Evolutionary conservation across 2,329 filamentous ascomycete genomes (phyloP), one percentile per base, ranked within the genome.

Genomic region (Colletotrichum spinosum): DNA sequence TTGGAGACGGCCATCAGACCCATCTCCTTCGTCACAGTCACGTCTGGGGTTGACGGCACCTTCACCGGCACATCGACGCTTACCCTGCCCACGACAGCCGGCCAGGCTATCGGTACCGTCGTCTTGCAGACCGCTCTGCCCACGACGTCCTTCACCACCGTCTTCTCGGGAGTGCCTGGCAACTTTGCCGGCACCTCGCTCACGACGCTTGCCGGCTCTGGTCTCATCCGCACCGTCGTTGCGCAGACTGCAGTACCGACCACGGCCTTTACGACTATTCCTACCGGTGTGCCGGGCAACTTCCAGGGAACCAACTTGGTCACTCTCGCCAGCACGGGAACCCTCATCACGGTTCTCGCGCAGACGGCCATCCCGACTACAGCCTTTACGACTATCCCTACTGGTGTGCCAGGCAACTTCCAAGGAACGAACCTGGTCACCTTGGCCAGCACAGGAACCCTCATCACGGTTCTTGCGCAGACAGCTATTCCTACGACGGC

Each of bases 21-120:
- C 3, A 46, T 63, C 13, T 63, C 60, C 4, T 63, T 57, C 15
- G 17, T 42, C 33, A 64, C 59, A 11, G 45, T 62, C n/a, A 44
- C 48, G 1, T 56, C 37, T 8, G 59, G 59, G 5, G 45, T 57
- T 7, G 12, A 34, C 7, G 59, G 59, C 38, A 52, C 34, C 12
- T 62, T 62, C 9, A 17, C 46, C 8, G 60, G 60, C 42, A 64
- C 60, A 2, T 13, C 13, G 9, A 54, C 56, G 2, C 8, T 44
- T 5, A 64, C 60, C 1, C n/a, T 64, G 8, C 25, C 55, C 15
- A 57, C 55, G 13, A 57, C 48, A 15, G 5, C 42, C 17, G 44
- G 51, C 2, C 25, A 55, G 44, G 35, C 33, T 6, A 25, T 58
- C 9, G 55, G 55, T 6, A 58, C 55, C 10, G 46, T 58, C 33